phyloP scores from a whole-genome alignment of 2,329 filamentous ascomycete genomes.

The Ophiostoma himal-ulmi region DNA sequence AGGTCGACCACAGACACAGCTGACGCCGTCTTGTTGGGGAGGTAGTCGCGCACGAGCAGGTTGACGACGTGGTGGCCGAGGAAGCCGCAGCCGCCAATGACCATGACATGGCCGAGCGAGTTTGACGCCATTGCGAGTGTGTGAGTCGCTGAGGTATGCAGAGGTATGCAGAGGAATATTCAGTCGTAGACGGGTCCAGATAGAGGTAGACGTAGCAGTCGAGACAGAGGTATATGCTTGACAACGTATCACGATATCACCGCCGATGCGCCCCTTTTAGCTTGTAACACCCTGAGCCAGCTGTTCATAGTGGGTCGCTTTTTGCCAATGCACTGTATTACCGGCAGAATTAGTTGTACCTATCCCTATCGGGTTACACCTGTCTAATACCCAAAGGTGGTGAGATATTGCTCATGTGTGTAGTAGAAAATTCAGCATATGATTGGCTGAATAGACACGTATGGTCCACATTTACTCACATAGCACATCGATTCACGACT shows the following conservation, averaged over 20 bases:
- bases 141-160: too few species aligned
- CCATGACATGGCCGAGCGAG: conserved; percentile 62
- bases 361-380: not conserved
- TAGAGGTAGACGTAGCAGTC: not conserved
- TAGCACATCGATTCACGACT: not conserved
- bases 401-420: not conserved
- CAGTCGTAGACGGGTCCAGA: not conserved
- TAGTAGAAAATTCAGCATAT: not conserved
- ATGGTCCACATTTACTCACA: not conserved
- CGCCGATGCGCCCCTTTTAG: conserved; percentile 3
- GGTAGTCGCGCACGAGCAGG: conserved; percentile 59
- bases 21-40: conserved; percentile 34
- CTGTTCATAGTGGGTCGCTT: not conserved
- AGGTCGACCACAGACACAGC: conserved; percentile 68
- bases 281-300: not conserved
- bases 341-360: conserved; percentile 9
- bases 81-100: conserved; percentile 80
- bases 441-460: not conserved
- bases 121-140: conserved; percentile 32
- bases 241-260: not conserved
- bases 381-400: not conserved
- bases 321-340: conserved; percentile 14
- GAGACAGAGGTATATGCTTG: not conserved
- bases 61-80: conserved; percentile 76
- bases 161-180: too few species aligned